Evolutionary conservation across 176 grass and related monocot species (phyloP), one percentile per base, ranked within the genome.

Genomic region (Thinopyrum elongatum): DNA sequence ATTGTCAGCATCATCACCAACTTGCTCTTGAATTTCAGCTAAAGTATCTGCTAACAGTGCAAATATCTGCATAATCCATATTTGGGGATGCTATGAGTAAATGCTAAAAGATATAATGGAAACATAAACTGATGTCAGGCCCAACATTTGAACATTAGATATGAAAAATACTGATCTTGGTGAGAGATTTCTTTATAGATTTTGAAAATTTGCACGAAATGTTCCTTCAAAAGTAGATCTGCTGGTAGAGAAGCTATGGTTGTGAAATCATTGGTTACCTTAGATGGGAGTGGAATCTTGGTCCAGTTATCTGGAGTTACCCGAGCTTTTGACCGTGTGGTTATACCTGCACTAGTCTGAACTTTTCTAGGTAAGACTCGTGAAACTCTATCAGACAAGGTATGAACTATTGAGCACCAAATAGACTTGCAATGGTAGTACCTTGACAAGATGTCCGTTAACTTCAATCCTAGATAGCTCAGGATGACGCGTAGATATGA

Each of bases 361-460:
- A 68, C 46, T 49, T 76, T 86, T 88, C 8, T 70, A 8, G 31
- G 73, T 86, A 38, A 82, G 74, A 73, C 42, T 88, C 59, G 47
- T 26, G n/a, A 10, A 85, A 44, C 25, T 65, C 10, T 60, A 82
- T 78, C 49, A 74, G 44, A 60, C 61, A 83, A 87, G 4, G 33
- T 65, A 63, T 21, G 41, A 83, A 80, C 25, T 62, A 62, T 14
- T 76, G 69, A 66, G 42, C 44, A 87, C 44, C 39, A 83, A 80
- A 69, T 66, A 81, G 23, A 55, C 34, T 89, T 73, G 58, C 7
- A 34, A 61, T 71, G 36, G 28, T 66, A 36, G 65, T 92, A 98
- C 97, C 97, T 98, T 94, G 70, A 98, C 89, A 85, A 98, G 84
- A 94, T 94, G 81, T 29, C 97, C 97, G 81, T 95, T 85, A 51